Conservation (phyloP, 2,329 filamentous ascomycete genomes). For the Plectosphaerella plurivora region DNA sequence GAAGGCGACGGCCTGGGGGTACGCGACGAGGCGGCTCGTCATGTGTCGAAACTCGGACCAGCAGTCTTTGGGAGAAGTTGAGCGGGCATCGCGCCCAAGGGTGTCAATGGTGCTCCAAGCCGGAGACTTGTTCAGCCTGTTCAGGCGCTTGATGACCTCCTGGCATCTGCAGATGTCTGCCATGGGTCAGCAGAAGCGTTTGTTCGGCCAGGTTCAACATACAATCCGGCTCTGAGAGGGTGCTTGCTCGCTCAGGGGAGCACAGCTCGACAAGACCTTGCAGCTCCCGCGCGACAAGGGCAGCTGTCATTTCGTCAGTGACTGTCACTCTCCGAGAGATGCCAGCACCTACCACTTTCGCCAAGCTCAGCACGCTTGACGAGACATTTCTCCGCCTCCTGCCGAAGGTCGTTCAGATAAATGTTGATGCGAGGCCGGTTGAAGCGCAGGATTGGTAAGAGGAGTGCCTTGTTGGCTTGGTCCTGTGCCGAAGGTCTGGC, state of each 20-base stretch:
- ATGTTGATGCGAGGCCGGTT: constrained; percentile 1
- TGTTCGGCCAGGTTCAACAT: background rate
- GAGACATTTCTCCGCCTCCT: background rate
- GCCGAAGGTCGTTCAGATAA: background rate
- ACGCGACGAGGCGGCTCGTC: background rate
- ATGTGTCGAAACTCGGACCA: background rate
- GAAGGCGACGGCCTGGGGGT: background rate
- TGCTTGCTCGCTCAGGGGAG: no score
- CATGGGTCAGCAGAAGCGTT: no score
- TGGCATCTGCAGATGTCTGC: background rate
- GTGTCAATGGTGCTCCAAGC: background rate
- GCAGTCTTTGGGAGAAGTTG: background rate
- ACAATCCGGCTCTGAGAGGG: background rate
- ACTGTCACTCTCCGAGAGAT: background rate
- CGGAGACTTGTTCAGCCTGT: background rate
- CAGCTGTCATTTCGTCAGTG: background rate
- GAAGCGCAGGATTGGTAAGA: constrained; percentile 3
- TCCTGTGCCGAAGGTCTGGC: background rate
- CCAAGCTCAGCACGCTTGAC: background rate
- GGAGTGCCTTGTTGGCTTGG: background rate
- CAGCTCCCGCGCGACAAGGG: no score
- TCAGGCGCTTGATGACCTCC: background rate
- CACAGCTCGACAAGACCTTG: no score
- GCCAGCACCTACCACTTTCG: background rate
- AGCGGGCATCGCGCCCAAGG: background rate